Evolutionary conservation across 768 basidiomycete genomes (phyloP), one percentile per base, ranked within the genome.

Genomic region (Trametes elegans): DNA sequence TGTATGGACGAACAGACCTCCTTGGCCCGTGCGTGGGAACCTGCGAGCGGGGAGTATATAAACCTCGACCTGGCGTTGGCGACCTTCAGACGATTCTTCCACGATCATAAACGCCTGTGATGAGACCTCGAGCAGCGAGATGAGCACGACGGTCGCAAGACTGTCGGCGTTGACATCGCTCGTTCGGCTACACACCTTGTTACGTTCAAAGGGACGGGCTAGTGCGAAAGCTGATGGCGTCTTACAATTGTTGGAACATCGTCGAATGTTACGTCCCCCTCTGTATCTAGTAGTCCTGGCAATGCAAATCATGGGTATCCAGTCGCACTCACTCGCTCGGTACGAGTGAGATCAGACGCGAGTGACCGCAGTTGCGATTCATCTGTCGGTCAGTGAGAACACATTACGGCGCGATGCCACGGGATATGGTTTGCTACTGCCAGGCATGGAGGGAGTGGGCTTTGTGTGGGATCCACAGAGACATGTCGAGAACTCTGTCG

Each of bases 111-210:
- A 58, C 63, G 63, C 61, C 61, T 34, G 73, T 80, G 79, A 81
- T 69, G 80, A 81, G 75, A 79, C 71, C 63, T 62, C 62, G 63
- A 78, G 80, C 81, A 82, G 72, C 71, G 79, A 74, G 76, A 74
- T 79, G 81, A 82, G 80, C 73, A 59, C 62, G 73, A 71, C 71
- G 75, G 73, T 65, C 72, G 55, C 60, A 54, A 66, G 71, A 59
- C 39, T 74, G 77, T 72, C 73, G 64, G 74, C 79, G 61, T 70
- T 82, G 81, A 82, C 79, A 78, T 80, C 76, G 81, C 74, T 79
- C 79, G 80, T 82, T 80, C 75, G 81, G 81, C 80, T 78, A 77
- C 77, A 46, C 49, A 62, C 72, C 80, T 82, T 82, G 80, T 82
- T 82, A 79, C 72, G 61, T 62, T 59, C 58, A 79, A 77, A 82